Conservation (phyloP, 2,329 filamentous ascomycete species). For the Claviceps africana region DNA sequence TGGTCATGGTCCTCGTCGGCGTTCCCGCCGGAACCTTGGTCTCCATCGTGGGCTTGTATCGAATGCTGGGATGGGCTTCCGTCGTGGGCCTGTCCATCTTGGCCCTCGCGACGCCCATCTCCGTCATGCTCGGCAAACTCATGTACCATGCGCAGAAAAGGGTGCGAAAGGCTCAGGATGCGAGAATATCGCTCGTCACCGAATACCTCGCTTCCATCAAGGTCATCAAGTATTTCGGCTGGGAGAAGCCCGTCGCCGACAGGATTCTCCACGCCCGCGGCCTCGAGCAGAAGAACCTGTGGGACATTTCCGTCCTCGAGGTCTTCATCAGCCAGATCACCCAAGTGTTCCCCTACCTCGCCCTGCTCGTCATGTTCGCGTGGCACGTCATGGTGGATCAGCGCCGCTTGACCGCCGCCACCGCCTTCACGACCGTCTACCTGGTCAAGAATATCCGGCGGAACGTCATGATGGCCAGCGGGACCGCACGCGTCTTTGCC, state of each 20-base stretch:
- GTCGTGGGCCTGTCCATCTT: constrained; percentile 37
- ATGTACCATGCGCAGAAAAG: constrained; percentile 37
- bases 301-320: constrained; percentile 36
- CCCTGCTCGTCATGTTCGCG: constrained; percentile 40
- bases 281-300: constrained; percentile 39
- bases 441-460: constrained; percentile 38
- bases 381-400: constrained; percentile 34
- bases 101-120: constrained; percentile 33
- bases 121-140: constrained; percentile 31
- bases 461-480: constrained; percentile 36
- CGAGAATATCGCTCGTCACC: constrained; percentile 41
- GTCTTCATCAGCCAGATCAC: constrained; percentile 33
- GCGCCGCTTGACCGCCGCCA: constrained; percentile 36
- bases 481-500: constrained; percentile 23
- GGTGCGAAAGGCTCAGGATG: constrained; percentile 42
- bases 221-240: constrained; percentile 47
- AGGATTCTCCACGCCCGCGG: constrained; percentile 34
- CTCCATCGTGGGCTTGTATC: constrained; percentile 37
- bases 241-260: constrained; percentile 40
- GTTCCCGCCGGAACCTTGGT: constrained; percentile 33
- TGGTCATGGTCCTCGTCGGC: constrained; percentile 31
- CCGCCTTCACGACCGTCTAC: constrained; percentile 42
- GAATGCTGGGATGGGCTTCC: constrained; percentile 40
- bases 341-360: constrained; percentile 36
- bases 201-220: constrained; percentile 45